Evolutionary conservation across 2,329 filamentous ascomycete genomes (phyloP), one percentile per base, ranked within the genome.

Genomic region (Cordyceps tenuipes): DNA sequence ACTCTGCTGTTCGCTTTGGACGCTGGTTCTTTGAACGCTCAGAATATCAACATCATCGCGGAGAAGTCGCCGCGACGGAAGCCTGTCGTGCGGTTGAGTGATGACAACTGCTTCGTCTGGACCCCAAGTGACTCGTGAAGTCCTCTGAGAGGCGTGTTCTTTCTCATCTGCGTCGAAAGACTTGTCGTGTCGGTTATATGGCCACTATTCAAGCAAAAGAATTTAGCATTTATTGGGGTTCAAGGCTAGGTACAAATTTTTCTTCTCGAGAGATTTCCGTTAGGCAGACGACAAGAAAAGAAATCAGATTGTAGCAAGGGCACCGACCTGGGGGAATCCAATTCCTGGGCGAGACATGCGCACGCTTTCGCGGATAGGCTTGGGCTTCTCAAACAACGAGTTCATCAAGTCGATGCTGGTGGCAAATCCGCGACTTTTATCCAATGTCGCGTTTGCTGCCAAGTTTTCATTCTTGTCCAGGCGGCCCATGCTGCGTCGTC

Each of bases 391-490:
- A 74, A 95, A 97, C 60, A 97, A 78, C 52, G 91, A 96, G 71
- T 96, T 93, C 91, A 96, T 97, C 71, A 97, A 78, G 77, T 97
- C 94, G 75, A 97, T 96, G 69, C 89, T 92, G 21, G 89, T 96
- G 21, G 86, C 83, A 73, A 96, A 93, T 0, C 88, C 87, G 64
- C 84, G 83, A 58, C 81, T 79, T 66, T 83, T 80, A 44, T 75
- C 72, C 66, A 70, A 49, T 15, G 60, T 56, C 47, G 66, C 67
- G 62, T 67, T 69, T 49, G 69, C 67, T 21, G 66, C 65, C 51
- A 69, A 63, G 46, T 65, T 67, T 59, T 69, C 66, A 61, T 65
- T 62, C 63, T 65, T 69, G 50, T 70, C 68, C 17, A 66, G 61
- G 61, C 69, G 70, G 49, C 64, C 65, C 19, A 66, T 63, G 47